phyloP scores from a whole-genome alignment of 495 filamentous ascomycete genomes.

The Penicillium maclennaniae region DNA sequence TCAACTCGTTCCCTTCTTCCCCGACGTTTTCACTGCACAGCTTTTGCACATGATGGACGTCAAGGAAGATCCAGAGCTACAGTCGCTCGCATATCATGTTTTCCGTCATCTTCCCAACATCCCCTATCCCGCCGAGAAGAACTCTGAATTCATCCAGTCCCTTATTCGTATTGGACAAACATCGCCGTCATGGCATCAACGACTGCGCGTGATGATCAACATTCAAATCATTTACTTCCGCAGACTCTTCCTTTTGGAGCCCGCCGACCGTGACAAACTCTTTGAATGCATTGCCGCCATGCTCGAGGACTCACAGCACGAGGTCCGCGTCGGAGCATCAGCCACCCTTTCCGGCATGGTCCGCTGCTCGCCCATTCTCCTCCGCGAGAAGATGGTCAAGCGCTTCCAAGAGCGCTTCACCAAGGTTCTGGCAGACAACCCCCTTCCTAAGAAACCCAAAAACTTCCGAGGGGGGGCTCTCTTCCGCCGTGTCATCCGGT shows the following conservation, averaged over 20 bases:
- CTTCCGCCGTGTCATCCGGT: conserved; percentile 50
- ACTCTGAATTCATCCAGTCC: conserved; percentile 74
- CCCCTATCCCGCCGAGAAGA: conserved; percentile 82
- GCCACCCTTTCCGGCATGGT: conserved; percentile 97
- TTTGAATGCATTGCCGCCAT: conserved; percentile 90
- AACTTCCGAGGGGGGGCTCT: conserved; percentile 30
- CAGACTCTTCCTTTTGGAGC: conserved; percentile 86
- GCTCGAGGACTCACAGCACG: conserved; percentile 86
- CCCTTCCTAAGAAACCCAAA: conserved; percentile 72
- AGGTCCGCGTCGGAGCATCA: conserved; percentile 89
- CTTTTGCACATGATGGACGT: conserved; percentile 99
- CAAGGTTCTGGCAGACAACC: conserved; percentile 69
- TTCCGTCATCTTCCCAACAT: conserved; percentile 97
- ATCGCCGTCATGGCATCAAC: conserved; percentile 92
- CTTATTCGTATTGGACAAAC: conserved; percentile 86
- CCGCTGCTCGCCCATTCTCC: conserved; percentile 81
- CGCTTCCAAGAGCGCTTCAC: conserved; percentile 77
- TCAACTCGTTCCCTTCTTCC: conserved; percentile 87
- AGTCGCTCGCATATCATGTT: conserved; percentile 92
- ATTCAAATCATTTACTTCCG: conserved; percentile 99
- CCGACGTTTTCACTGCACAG: conserved; percentile 80
- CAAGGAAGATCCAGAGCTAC: conserved; percentile 95
- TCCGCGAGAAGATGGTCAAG: conserved; percentile 72
- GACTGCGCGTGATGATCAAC: conserved; percentile 93
- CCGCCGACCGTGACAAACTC: conserved; percentile 68